phyloP scores from a whole-genome alignment of 176 grass and related monocot genomes.

The Lolium perenne region DNA sequence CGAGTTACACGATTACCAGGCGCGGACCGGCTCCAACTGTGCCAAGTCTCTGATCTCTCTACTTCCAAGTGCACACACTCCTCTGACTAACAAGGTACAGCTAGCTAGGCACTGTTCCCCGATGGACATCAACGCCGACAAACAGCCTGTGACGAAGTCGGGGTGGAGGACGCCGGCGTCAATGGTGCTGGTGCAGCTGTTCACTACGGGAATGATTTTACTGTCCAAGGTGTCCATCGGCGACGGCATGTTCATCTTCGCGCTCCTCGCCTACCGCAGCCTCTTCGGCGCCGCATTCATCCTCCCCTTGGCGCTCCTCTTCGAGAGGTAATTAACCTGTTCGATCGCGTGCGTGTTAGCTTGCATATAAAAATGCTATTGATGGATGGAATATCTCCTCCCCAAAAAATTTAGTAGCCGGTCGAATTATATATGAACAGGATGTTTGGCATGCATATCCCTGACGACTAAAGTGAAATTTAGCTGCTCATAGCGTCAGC shows the following conservation, averaged over 20 bases:
- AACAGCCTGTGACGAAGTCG: not conserved
- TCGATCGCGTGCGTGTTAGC: too few species aligned
- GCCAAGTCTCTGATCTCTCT: not conserved
- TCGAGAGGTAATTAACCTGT: slow-evolving; percentile 17
- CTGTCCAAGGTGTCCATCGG: slow-evolving; percentile 48
- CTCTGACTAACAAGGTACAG: too few species aligned
- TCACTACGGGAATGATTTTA: slow-evolving; percentile 55
- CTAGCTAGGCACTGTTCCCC: too few species aligned
- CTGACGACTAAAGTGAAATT: not conserved
- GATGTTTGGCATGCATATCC: not conserved
- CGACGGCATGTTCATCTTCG: slow-evolving; percentile 44
- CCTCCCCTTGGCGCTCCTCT: slow-evolving; percentile 44
- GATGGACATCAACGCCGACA: not conserved
- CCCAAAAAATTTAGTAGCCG: not conserved
- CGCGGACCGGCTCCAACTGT: not conserved
- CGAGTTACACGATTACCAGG: too few species aligned
- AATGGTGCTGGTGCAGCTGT: slow-evolving; percentile 50
- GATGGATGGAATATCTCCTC: not conserved
- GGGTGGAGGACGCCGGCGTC: slow-evolving; percentile 42
- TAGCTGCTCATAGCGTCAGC: not conserved
- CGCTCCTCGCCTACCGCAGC: slow-evolving; percentile 47
- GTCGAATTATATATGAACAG: not conserved
- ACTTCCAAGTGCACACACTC: not conserved
- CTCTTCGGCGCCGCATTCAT: slow-evolving; percentile 39
- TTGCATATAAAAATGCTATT: not conserved